Conservation (phyloP, 202 grass and related monocot genomes). For the Zizania palustris region DNA sequence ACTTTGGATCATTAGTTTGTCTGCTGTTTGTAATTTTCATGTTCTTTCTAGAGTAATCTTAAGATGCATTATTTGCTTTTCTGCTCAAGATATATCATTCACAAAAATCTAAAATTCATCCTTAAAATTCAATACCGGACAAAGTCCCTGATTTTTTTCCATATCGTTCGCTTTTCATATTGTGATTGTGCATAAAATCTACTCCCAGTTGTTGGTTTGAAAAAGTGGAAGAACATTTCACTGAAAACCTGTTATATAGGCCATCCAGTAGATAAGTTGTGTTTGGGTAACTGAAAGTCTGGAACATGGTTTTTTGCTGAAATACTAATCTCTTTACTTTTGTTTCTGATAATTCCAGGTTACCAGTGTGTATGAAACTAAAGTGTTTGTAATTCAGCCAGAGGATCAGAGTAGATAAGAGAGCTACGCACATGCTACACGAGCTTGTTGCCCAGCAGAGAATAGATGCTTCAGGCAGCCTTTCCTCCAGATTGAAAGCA, state of each 20-base stretch:
- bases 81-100: neutral
- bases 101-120: too few species aligned
- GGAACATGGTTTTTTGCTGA: neutral
- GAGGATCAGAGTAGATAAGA: constrained; percentile 19
- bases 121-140: too few species aligned
- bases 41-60: constrained; percentile 6
- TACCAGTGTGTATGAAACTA: neutral
- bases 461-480: constrained; percentile 18
- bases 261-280: neutral
- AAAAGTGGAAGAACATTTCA: neutral
- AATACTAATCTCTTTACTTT: constrained; percentile 2
- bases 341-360: neutral
- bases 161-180: neutral
- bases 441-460: constrained; percentile 28
- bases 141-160: too few species aligned
- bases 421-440: constrained; percentile 34
- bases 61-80: neutral
- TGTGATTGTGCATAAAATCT: neutral
- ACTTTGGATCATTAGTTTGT: constrained; percentile 4
- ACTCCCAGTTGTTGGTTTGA: constrained; percentile 18
- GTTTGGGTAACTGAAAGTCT: neutral
- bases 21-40: neutral
- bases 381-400: constrained; percentile 8
- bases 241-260: neutral
- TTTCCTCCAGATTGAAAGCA: constrained; percentile 33